Evolutionary conservation across 257 asterid genomes (phyloP).

Genomic region (Solanum sejunctum): DNA sequence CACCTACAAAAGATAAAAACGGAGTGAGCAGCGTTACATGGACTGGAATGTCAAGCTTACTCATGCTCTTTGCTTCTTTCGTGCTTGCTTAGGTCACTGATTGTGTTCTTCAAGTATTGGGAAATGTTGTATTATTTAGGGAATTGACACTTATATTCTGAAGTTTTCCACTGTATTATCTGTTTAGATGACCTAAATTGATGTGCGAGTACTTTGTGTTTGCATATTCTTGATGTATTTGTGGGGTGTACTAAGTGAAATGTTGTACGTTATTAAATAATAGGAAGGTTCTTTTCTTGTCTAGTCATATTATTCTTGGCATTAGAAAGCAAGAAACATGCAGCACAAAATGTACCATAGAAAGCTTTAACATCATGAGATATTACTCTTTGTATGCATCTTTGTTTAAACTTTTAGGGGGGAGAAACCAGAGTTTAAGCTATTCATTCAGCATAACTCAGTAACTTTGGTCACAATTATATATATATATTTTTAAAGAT

Average conservation of each 20-base stretch:
- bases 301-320: not conserved
- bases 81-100: constrained; percentile 20
- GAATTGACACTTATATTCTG: not conserved
- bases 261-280: not conserved
- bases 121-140: not conserved
- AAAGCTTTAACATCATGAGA: not conserved
- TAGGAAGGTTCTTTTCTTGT: not conserved
- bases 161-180: not conserved
- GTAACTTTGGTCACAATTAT: not conserved
- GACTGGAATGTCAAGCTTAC: constrained; percentile 30
- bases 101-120: not conserved
- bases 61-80: constrained; percentile 26
- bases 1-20: constrained; percentile 13
- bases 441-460: not conserved
- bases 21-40: constrained; percentile 25
- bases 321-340: not conserved
- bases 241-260: not conserved
- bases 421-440: not conserved
- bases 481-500: not conserved
- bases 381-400: not conserved
- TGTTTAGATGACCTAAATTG: not conserved
- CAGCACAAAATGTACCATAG: not conserved
- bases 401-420: not conserved
- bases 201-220: not conserved
- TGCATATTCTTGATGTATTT: not conserved